Evolutionary conservation across 495 filamentous ascomycete genomes (phyloP).

Genomic region (Daldinia grandis): DNA sequence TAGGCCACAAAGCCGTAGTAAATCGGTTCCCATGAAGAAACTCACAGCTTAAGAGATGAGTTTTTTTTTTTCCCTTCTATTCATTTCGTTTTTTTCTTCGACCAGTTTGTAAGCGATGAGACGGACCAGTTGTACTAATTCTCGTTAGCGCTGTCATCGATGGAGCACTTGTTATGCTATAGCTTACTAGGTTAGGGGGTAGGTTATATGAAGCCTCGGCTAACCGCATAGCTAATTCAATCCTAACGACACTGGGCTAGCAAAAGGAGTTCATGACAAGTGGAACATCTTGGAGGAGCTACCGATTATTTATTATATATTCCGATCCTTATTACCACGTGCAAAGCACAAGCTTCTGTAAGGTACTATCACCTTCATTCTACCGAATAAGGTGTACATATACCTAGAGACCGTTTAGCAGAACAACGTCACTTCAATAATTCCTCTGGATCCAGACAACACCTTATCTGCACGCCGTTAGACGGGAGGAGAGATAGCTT

Average conservation of each 20-base stretch:
- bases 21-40: background rate
- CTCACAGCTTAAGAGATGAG: background rate
- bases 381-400: background rate
- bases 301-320: conserved; percentile 2
- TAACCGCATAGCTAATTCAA: conserved; percentile 5
- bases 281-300: conserved; percentile 3
- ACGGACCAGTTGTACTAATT: conserved; percentile 16
- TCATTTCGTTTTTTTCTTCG: conserved; percentile 7
- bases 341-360: conserved; percentile 4
- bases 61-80: background rate
- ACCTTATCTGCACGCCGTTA: too few relatives aligned
- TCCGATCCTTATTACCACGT: background rate
- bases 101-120: conserved; percentile 10
- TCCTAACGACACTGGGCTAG: conserved; percentile 1
- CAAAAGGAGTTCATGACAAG: background rate
- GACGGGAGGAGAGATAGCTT: background rate
- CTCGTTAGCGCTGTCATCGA: conserved; percentile 11
- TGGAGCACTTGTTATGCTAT: conserved; percentile 21
- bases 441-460: background rate
- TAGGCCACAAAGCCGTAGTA: background rate
- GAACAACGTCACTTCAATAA: background rate
- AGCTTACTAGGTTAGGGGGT: background rate
- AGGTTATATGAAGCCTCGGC: conserved; percentile 1
- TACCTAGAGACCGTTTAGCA: background rate
- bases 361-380: background rate